A percentile compares a stretch with the other conserved stretches of the same genome.
Conservation (phyloP, 148 eudicot genomes). For the Camellia granthamiana region DNA sequence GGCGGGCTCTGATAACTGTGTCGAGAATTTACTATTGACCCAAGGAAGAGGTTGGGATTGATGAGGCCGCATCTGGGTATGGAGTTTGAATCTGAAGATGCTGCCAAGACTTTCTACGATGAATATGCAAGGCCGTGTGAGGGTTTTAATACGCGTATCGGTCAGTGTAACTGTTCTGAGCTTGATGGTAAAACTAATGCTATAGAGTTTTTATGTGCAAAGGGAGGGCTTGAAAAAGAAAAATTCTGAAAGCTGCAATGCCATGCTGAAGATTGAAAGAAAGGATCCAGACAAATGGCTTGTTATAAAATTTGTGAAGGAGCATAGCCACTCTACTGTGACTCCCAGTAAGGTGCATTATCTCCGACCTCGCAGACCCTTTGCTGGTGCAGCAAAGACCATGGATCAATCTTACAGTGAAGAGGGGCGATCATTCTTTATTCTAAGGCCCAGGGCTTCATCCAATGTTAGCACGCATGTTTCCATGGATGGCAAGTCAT, state of each 20-base stretch:
- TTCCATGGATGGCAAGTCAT: constrained; percentile 47
- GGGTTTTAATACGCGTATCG: constrained; percentile 52
- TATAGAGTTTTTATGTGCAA: constrained; percentile 49
- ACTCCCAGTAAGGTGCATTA: constrained; percentile 45
- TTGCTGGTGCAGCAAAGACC: constrained; percentile 36
- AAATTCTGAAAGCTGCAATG: constrained; percentile 50
- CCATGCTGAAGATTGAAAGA: constrained; percentile 67
- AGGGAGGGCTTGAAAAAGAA: constrained; percentile 48
- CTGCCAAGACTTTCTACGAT: constrained; percentile 64
- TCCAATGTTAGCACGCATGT: constrained; percentile 43
- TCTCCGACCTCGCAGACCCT: constrained; percentile 51
- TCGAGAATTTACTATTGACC: constrained; percentile 29
- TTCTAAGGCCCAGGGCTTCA: no score
- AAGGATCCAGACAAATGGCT: constrained; percentile 54
- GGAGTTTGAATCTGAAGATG: constrained; percentile 62
- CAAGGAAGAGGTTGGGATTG: constrained; percentile 36
- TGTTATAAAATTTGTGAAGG: constrained; percentile 69
- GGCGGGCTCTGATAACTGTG: constrained; percentile 3
- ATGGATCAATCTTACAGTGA: constrained; percentile 6
- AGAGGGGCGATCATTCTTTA: background rate
- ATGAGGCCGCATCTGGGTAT: constrained; percentile 71
- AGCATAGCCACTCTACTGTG: constrained; percentile 57
- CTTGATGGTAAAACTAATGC: constrained; percentile 30
- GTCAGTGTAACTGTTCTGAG: constrained; percentile 37
- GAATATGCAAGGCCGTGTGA: constrained; percentile 62